Conservation (phyloP, 2,329 filamentous ascomycete genomes). For the Colletotrichum liaoningense region DNA sequence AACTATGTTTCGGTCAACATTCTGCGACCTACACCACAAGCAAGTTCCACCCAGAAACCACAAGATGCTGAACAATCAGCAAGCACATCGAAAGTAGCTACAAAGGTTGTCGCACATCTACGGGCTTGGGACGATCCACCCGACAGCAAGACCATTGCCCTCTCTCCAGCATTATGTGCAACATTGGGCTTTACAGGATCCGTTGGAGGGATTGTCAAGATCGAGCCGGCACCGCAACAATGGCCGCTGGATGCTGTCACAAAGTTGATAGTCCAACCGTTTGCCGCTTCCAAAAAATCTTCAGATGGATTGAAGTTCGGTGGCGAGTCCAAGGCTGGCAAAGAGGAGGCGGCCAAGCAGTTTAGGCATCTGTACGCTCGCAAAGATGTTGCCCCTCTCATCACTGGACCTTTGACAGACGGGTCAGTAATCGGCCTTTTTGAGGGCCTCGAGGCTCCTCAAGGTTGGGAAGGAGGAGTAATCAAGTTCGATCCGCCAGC, state of each 20-base stretch:
- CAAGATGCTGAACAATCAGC: conserved; percentile 73
- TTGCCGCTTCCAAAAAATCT: conserved; percentile 68
- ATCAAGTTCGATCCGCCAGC: conserved; percentile 78
- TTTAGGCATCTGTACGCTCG: conserved; percentile 76
- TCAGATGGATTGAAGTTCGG: conserved; percentile 84
- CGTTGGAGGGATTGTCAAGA: conserved; percentile 86
- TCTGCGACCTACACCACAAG: conserved; percentile 24
- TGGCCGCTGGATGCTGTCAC: conserved; percentile 74
- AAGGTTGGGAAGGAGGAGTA: conserved; percentile 85
- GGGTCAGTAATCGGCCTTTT: conserved; percentile 79
- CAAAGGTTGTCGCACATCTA: conserved; percentile 81
- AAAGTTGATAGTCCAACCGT: conserved; percentile 84
- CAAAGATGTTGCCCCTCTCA: conserved; percentile 52
- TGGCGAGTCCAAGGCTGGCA: conserved; percentile 85
- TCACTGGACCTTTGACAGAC: conserved; percentile 89
- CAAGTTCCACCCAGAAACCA: conserved; percentile 63
- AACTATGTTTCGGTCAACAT: conserved; percentile 76
- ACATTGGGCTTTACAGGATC: conserved; percentile 78
- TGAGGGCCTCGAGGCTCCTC: conserved; percentile 63
- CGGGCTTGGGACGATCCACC: conserved; percentile 88
- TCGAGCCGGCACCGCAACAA: conserved; percentile 83
- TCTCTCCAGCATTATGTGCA: conserved; percentile 82
- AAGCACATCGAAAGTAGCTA: conserved; percentile 62
- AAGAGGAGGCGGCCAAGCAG: conserved; percentile 79
- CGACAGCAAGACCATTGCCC: conserved; percentile 80